Conservation (phyloP, 2,329 filamentous ascomycete species). For the Parastagonospora avenae region DNA sequence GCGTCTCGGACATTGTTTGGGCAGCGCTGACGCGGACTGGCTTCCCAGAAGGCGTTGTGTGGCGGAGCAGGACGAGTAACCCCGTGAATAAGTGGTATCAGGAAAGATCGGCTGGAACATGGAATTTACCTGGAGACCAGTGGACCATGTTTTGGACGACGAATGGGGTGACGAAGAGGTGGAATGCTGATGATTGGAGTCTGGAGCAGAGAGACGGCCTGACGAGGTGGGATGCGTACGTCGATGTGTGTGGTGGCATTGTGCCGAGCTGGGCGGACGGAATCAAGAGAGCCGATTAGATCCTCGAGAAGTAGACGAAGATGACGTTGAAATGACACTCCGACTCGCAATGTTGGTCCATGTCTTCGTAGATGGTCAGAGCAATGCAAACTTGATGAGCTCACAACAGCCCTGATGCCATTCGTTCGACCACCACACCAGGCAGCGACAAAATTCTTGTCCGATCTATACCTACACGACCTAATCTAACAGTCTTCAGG, state of each 20-base stretch:
- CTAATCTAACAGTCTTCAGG: too few relatives aligned
- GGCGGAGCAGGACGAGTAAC: conserved; percentile 87
- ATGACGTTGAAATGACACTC: too few relatives aligned
- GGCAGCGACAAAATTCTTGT: too few relatives aligned
- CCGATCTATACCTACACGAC: too few relatives aligned
- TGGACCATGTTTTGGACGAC: conserved; percentile 99
- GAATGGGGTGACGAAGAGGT: conserved; percentile 58
- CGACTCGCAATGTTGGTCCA: too few relatives aligned
- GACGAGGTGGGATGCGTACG: conserved; percentile 55
- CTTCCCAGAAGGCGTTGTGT: conserved; percentile 87
- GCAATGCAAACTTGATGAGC: too few relatives aligned
- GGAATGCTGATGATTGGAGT: conserved; percentile 58
- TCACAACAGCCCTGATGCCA: too few relatives aligned
- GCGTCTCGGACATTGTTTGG: conserved; percentile 94
- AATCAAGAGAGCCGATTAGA: conserved; percentile 15
- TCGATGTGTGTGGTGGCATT: conserved; percentile 54
- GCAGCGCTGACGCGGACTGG: conserved; percentile 91
- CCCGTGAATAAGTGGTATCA: conserved; percentile 99
- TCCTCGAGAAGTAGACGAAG: background rate
- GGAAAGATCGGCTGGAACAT: conserved; percentile 81
- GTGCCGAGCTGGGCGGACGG: conserved; percentile 56
- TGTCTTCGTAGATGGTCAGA: too few relatives aligned
- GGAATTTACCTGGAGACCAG: conserved; percentile 78
- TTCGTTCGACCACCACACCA: too few relatives aligned
- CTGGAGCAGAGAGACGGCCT: conserved; percentile 47